Evolutionary conservation across 2,329 filamentous ascomycete species (phyloP), one percentile per base, ranked within the genome.

Genomic region (Pezizomycotina sp.): DNA sequence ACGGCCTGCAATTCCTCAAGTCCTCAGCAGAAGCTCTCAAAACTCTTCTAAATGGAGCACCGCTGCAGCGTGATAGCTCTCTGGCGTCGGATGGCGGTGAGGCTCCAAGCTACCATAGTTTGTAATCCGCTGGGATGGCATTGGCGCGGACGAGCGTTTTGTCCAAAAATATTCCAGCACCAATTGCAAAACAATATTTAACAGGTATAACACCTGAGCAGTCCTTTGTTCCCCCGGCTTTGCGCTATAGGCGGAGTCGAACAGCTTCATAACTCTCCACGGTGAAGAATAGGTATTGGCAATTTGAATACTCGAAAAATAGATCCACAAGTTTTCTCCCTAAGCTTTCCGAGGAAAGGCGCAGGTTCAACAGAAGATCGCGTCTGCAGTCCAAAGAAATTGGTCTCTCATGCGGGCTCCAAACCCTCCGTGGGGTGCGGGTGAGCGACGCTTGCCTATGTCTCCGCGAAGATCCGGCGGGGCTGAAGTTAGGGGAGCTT

Each of bases 101-200:
- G n/a, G n/a, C n/a, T n/a, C n/a, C n/a, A n/a, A n/a, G n/a, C n/a
- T n/a, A n/a, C n/a, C n/a, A n/a, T n/a, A n/a, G n/a, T n/a, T n/a
- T n/a, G n/a, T n/a, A n/a, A n/a, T n/a, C n/a, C n/a, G n/a, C n/a
- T n/a, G n/a, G n/a, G n/a, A n/a, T n/a, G n/a, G n/a, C n/a, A n/a
- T 33, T 34, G 51, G 47, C 16, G 51, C 47, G 25, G 50, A 36
- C 48, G 23, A 53, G 43, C 19, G 56, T 60, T 24, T 59, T 56
- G 34, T 62, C 79, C 48, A 92, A 73, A 47, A 93, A 92, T 50
- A 93, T 92, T 12, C 83, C 86, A 12, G 80, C 78, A 5, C 89
- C 89, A 50, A 95, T 93, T 9, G 86, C 86, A 60, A 92, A 95
- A 95, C 84, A 59, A 95, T 93, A 57, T 93, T 93, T 45, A 95